These are phyloP conservation scores for Saccharomyces jurei DNA, from an alignment of 805 yeast genomes.

Conservation along the genomic window DNA sequence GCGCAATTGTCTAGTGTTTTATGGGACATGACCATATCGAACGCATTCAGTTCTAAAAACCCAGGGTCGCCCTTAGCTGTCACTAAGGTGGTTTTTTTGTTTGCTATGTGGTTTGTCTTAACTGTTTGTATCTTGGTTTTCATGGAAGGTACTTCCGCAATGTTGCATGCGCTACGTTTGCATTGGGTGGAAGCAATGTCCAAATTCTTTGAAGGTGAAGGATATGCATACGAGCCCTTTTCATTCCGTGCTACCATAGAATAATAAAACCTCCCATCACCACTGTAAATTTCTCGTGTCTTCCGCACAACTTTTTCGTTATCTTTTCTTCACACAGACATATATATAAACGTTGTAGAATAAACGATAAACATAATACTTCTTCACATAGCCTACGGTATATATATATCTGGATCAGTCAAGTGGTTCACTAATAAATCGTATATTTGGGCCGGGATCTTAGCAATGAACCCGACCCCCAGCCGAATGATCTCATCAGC, in stretches of 20 bases:
- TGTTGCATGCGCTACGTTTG: conserved; percentile 95
- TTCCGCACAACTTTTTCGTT: too few relatives aligned
- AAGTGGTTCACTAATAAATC: conserved; percentile 27
- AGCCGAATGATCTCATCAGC: conserved; percentile 70
- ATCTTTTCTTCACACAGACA: neutral
- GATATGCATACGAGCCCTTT: conserved; percentile 84
- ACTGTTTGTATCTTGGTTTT: conserved; percentile 86
- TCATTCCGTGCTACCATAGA: conserved; percentile 38
- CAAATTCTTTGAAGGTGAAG: conserved; percentile 95
- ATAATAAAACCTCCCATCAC: neutral
- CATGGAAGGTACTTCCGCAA: conserved; percentile 99
- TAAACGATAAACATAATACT: neutral
- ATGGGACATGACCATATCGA: conserved; percentile 90
- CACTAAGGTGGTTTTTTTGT: conserved; percentile 64
- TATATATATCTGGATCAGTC: conserved; percentile 12
- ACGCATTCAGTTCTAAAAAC: conserved; percentile 51
- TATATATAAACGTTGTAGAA: neutral
- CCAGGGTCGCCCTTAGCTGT: conserved; percentile 56
- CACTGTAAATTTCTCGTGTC: neutral
- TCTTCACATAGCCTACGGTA: conserved; percentile 1
- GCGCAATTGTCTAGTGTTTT: conserved; percentile 91
- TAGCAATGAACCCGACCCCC: conserved; percentile 71
- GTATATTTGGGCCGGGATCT: conserved; percentile 59
- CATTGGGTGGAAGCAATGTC: conserved; percentile 99
- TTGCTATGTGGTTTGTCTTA: conserved; percentile 90